Evolutionary conservation across 2,329 filamentous ascomycete species (phyloP).

Genomic region (Thielaviopsis punctulata): DNA sequence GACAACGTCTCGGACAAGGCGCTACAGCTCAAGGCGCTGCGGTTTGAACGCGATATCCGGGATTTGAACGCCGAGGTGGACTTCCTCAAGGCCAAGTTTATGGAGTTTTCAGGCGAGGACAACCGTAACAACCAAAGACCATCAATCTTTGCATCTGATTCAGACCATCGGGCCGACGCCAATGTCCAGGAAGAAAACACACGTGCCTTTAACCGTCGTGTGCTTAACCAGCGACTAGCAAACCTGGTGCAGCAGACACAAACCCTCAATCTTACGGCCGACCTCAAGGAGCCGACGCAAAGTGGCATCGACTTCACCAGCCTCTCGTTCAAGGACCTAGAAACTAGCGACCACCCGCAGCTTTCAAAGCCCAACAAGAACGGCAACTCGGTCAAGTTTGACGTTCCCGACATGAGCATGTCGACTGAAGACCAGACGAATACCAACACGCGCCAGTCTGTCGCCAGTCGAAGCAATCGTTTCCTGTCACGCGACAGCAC

Average conservation of each 20-base stretch:
- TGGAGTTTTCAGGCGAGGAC: slow-evolving; percentile 22
- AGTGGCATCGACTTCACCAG: slow-evolving; percentile 17
- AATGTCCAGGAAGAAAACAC: slow-evolving; percentile 22
- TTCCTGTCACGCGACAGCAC: slow-evolving; percentile 15
- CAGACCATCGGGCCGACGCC: slow-evolving; percentile 28
- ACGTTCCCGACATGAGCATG: slow-evolving; percentile 22
- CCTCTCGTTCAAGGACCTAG: slow-evolving; percentile 14
- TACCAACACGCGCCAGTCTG: slow-evolving; percentile 1
- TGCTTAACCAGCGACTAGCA: slow-evolving; percentile 23
- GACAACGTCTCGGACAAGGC: slow-evolving; percentile 33
- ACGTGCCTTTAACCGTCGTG: slow-evolving; percentile 19
- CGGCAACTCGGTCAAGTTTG: slow-evolving; percentile 17
- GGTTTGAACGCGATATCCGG: slow-evolving; percentile 28
- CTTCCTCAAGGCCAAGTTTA: slow-evolving; percentile 27
- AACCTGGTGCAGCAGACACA: slow-evolving; percentile 62
- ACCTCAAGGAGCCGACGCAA: slow-evolving; percentile 29
- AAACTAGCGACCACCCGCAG: slow-evolving; percentile 7
- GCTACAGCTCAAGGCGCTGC: slow-evolving; percentile 29
- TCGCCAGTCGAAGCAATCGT: slow-evolving; percentile 12
- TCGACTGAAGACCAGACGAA: slow-evolving; percentile 15
- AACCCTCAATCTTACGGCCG: slow-evolving; percentile 85
- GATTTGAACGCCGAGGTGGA: slow-evolving; percentile 30
- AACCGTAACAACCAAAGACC: slow-evolving; percentile 36
- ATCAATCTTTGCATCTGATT: slow-evolving; percentile 40
- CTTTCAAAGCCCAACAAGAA: slow-evolving; percentile 5